These are phyloP conservation scores for Flaveria robusta DNA, from an alignment of 129 eudicot species.

Conservation along the genomic window DNA sequence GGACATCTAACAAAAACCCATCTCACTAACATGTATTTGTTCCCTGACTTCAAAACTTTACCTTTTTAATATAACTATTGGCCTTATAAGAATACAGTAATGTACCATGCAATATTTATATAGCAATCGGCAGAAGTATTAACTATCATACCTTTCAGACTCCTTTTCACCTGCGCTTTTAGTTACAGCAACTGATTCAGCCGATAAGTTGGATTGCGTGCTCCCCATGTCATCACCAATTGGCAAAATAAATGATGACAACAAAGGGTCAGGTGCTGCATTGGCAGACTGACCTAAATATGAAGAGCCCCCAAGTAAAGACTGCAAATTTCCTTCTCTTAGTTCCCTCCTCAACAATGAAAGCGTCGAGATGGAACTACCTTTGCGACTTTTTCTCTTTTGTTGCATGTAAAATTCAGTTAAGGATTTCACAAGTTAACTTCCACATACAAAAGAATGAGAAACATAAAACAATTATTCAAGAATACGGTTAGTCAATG, in stretches of 20 bases:
- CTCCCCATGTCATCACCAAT: slow-evolving; percentile 63
- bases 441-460: not conserved
- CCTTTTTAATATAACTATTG: not conserved
- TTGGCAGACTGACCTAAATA: slow-evolving; percentile 54
- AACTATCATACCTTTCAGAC: slow-evolving; percentile 52
- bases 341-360: slow-evolving; percentile 77
- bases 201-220: slow-evolving; percentile 46
- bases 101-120: not conserved
- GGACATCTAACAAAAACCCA: not conserved
- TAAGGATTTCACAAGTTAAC: slow-evolving; percentile 48
- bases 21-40: not conserved
- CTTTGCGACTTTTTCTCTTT: slow-evolving; percentile 74
- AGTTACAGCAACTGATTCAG: slow-evolving; percentile 49
- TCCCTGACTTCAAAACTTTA: not conserved
- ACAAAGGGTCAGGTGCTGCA: slow-evolving; percentile 79
- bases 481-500: not conserved
- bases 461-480: not conserved
- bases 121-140: not conserved
- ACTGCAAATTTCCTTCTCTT: slow-evolving; percentile 78
- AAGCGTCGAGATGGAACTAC: slow-evolving; percentile 71
- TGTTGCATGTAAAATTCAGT: slow-evolving; percentile 77
- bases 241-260: slow-evolving; percentile 89
- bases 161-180: slow-evolving; percentile 49
- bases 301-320: slow-evolving; percentile 80
- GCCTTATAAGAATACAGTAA: not conserved